Percentiles rank a stretch among this genome's conserved stretches.
phyloP scores from a whole-genome alignment of 805 yeast genomes.

The Starmerella sp. region DNA sequence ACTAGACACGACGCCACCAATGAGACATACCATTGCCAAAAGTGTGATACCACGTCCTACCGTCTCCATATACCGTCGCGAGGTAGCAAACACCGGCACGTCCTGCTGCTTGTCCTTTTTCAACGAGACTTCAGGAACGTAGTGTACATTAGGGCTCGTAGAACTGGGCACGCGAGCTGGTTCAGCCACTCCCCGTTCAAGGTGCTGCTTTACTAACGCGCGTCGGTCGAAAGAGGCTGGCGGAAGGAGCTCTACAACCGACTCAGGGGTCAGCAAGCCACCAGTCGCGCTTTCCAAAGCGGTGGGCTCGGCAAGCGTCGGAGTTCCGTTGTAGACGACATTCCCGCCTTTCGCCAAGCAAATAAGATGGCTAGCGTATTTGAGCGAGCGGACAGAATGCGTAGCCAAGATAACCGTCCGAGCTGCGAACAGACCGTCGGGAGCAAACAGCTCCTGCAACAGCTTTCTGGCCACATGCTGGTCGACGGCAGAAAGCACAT shows the following conservation, averaged over 20 bases:
- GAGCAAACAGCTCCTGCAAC: conserved; percentile 64
- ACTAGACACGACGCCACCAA: conserved; percentile 4
- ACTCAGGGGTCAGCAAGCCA: background rate
- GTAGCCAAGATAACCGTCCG: conserved; percentile 78
- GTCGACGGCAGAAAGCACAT: conserved; percentile 72
- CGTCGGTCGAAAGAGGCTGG: background rate
- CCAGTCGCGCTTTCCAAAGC: background rate
- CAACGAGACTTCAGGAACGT: background rate
- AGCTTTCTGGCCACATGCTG: conserved; percentile 71
- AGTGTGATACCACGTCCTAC: conserved; percentile 8
- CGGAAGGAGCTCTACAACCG: background rate
- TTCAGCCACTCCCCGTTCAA: background rate
- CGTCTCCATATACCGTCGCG: conserved; percentile 11
- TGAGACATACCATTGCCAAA: background rate
- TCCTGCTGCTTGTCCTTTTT: conserved; percentile 36
- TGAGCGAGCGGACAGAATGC: conserved; percentile 67
- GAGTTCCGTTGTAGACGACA: conserved; percentile 21
- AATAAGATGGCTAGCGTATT: conserved; percentile 57
- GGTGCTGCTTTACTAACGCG: background rate
- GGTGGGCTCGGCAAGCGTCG: background rate
- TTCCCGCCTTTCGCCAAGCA: conserved; percentile 39
- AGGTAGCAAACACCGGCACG: conserved; percentile 19
- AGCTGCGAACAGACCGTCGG: conserved; percentile 57
- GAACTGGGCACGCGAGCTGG: background rate
- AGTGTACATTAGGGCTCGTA: background rate